Conservation (phyloP, 805 yeast species). For the Kazachstania martiniae region DNA sequence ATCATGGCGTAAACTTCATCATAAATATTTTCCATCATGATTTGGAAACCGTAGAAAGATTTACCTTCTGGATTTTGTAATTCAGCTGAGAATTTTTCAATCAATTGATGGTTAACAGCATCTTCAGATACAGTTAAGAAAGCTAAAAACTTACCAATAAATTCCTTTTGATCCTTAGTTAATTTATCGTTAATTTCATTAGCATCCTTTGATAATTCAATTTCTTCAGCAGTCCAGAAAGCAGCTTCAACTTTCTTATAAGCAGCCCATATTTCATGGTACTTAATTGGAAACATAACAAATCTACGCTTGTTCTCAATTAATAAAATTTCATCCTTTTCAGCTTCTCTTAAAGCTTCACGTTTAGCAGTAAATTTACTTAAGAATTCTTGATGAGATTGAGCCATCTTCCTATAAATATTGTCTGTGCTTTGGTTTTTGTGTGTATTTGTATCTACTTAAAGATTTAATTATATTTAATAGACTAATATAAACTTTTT, state of each 20-base stretch:
- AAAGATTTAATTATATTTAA: too few species aligned
- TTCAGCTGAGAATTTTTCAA: conserved; percentile 93
- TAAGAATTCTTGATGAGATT: conserved; percentile 44
- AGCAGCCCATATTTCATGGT: conserved; percentile 97
- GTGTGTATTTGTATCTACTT: neutral
- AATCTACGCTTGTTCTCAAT: conserved; percentile 80
- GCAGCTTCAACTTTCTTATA: conserved; percentile 98
- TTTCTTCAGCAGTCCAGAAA: conserved; percentile 99
- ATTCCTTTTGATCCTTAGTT: conserved; percentile 82
- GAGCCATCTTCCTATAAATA: conserved; percentile 2
- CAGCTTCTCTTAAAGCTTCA: conserved; percentile 55
- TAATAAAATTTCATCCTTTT: conserved; percentile 82
- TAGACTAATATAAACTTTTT: too few species aligned
- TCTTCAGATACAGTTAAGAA: conserved; percentile 97
- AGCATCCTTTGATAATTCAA: conserved; percentile 81
- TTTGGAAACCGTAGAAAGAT: conserved; percentile 97
- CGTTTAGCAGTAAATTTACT: conserved; percentile 52
- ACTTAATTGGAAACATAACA: conserved; percentile 91
- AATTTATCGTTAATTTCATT: conserved; percentile 80
- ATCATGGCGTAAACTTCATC: conserved; percentile 91
- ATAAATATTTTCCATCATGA: conserved; percentile 98
- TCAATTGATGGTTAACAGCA: conserved; percentile 90
- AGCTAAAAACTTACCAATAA: conserved; percentile 85
- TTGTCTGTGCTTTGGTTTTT: too few species aligned
- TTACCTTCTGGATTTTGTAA: conserved; percentile 96